These are phyloP conservation scores for Misopates orontium DNA, from an alignment of 257 asterid species.

Conservation along the genomic window DNA sequence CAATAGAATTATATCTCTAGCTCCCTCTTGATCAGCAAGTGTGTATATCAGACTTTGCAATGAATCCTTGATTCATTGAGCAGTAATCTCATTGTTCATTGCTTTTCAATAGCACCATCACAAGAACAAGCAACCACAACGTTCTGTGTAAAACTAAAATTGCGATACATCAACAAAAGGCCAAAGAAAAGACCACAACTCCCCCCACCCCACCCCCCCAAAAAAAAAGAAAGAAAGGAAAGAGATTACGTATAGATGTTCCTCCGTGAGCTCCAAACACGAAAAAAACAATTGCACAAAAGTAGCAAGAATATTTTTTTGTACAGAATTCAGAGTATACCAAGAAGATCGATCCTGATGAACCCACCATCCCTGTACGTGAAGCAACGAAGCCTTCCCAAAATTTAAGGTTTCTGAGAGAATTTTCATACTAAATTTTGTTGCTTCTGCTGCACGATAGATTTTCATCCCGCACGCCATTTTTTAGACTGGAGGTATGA, in stretches of 20 bases:
- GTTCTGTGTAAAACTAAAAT: not conserved
- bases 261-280: not conserved
- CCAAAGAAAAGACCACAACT: not conserved
- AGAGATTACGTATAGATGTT: not conserved
- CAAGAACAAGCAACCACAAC: not conserved
- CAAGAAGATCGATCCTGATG: constrained; percentile 6
- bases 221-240: not conserved
- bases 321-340: not conserved
- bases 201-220: not conserved
- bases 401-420: not conserved
- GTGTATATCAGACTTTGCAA: no score
- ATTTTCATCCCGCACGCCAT: constrained; percentile 10
- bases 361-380: not conserved
- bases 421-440: not conserved
- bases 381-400: constrained; percentile 25
- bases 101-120: no score
- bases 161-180: not conserved
- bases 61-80: no score
- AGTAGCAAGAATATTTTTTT: not conserved
- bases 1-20: no score
- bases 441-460: constrained; percentile 10
- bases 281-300: not conserved
- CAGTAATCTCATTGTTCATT: no score
- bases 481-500: not conserved
- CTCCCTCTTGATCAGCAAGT: no score